A percentile compares a stretch with the other conserved stretches of the same genome.
phyloP scores from a whole-genome alignment of 2,329 filamentous ascomycete species.

The Sordariomycetes sp. region DNA sequence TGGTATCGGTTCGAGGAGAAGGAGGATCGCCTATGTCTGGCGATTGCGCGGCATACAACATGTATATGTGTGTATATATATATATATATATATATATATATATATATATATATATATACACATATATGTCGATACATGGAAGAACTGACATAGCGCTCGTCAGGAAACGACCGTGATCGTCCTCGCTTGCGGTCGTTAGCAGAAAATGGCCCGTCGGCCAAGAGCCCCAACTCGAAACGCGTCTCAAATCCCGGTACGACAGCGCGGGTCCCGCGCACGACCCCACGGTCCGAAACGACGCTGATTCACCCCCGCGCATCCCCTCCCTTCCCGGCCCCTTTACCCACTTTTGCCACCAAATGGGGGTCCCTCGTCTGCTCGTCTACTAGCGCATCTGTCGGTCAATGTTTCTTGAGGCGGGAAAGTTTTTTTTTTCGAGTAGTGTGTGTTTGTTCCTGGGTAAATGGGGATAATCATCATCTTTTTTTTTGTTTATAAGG shows the following conservation, averaged over 20 bases:
- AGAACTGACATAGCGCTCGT: background rate
- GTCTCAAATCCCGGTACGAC: background rate
- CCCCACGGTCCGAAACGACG: background rate
- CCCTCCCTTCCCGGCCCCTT: background rate
- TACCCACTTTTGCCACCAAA: background rate
- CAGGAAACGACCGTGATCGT: too few relatives aligned
- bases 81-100: too few relatives aligned
- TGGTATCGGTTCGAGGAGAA: background rate
- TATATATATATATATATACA: too few relatives aligned
- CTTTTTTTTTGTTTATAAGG: background rate
- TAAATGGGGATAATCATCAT: background rate
- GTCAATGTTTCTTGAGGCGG: background rate
- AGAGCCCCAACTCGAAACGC: background rate
- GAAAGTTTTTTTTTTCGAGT: too few relatives aligned
- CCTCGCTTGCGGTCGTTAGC: background rate
- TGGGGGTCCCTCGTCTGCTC: background rate
- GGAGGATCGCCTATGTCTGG: background rate
- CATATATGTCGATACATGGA: too few relatives aligned
- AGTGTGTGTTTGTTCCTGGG: background rate
- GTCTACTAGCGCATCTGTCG: background rate
- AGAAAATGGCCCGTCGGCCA: background rate
- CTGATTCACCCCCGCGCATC: background rate
- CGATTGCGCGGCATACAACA: background rate
- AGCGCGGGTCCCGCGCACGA: background rate
- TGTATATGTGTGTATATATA: too few relatives aligned